A percentile compares a stretch with the other conserved stretches of the same genome.
Evolutionary conservation across 371 early-diverging fungal genomes (phyloP).

Genomic region (Mucor sp.): DNA sequence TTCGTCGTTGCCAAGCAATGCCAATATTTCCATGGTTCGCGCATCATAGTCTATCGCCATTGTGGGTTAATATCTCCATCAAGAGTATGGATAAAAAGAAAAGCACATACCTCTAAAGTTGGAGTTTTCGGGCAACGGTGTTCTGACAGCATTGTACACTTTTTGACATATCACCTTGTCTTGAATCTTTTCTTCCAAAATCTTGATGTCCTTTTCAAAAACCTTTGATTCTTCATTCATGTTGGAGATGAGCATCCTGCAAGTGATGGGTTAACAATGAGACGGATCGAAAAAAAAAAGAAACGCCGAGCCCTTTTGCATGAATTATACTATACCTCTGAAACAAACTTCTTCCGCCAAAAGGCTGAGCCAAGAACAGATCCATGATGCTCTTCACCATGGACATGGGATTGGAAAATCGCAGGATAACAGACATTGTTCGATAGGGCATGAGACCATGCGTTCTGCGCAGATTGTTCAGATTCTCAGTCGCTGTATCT

Average conservation of each 20-base stretch:
- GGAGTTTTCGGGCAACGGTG: constrained; percentile 28
- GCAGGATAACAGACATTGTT: constrained; percentile 54
- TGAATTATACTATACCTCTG: constrained; percentile 50
- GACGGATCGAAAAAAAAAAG: too few species aligned
- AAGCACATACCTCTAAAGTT: constrained; percentile 7
- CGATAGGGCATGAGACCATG: constrained; percentile 64
- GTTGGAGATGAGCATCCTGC: constrained; percentile 55
- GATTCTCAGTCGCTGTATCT: constrained; percentile 59
- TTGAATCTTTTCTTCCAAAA: constrained; percentile 44
- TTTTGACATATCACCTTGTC: constrained; percentile 54
- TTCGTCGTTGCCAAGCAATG: constrained; percentile 11
- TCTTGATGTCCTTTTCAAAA: constrained; percentile 52
- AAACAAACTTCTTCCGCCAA: constrained; percentile 64
- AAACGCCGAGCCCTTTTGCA: background rate
- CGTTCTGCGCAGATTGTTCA: constrained; percentile 55
- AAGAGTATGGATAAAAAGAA: too few species aligned
- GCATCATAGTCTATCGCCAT: constrained; percentile 1
- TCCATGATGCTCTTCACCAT: constrained; percentile 67
- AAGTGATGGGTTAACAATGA: background rate
- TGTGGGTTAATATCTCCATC: background rate
- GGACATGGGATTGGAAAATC: constrained; percentile 62
- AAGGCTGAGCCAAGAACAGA: constrained; percentile 67
- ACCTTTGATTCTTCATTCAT: constrained; percentile 59
- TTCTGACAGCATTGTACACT: constrained; percentile 55
- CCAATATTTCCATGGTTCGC: constrained; percentile 4